Evolutionary conservation across 176 grass and related monocot species (phyloP), one percentile per base, ranked within the genome.

Genomic region (Juncus effusus): DNA sequence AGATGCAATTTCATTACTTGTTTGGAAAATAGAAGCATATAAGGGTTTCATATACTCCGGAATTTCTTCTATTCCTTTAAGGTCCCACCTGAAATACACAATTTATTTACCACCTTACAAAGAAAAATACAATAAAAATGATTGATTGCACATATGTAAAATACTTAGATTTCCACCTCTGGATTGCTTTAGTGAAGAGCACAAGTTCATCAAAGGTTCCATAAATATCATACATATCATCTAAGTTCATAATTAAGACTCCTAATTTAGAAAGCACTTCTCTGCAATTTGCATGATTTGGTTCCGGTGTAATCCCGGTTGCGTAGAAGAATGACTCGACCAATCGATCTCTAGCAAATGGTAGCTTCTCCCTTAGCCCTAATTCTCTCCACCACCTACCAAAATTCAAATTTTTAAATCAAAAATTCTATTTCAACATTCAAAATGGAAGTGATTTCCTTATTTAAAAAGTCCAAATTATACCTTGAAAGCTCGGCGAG

Each of bases 301-400:
- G 79, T 36, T 81, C 63, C 0, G 60, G 52, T 36, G 64, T 36
- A 37, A 63, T 62, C 15, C 71, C 63, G 7, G 36, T 38, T 28
- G 72, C 72, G 12, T 14, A 63, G 13, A 76, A 57, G 62, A 54
- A 81, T 16, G 42, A 44, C 38, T 76, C 79, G 3, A 81, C 13
- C 11, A 81, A 19, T 11, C 82, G 61, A 16, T 86, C 82, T 72
- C 82, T 74, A 0, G 76, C 70, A 52, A 86, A 90, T 13, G 56
- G 6, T 0, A 68, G 36, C 64, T 81, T 69, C 65, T 74, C 54
- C 6, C 37, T 61, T 6, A 85, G 70, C 7, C 44, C 66, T 7
- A 52, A 53, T 4, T 85, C 61, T 57, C 54, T 72, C 86, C 86
- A 85, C 86, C 86, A 90, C 11, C 79, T 81, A 63, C 10, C 10